A percentile compares a stretch with the other conserved stretches of the same genome.
Evolutionary conservation across 495 filamentous ascomycete genomes (phyloP).

Genomic region (Cercophora newfieldiana): DNA sequence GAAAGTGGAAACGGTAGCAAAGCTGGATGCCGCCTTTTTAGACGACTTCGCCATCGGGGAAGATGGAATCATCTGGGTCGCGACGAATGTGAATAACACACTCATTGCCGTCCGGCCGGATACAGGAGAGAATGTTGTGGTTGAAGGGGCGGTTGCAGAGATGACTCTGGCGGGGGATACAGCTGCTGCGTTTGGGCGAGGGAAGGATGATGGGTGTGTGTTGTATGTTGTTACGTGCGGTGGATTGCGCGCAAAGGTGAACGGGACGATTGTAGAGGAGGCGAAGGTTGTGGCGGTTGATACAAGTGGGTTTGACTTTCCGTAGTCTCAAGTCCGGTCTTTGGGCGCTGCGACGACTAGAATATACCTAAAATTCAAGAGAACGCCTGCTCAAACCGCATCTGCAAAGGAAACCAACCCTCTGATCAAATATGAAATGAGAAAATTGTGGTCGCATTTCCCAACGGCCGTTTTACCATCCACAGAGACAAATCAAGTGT

Average conservation of each 20-base stretch:
- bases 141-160: not conserved
- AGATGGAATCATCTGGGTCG: not conserved
- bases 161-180: conserved; percentile 1
- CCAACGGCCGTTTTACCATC: too few species aligned
- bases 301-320: conserved; percentile 7
- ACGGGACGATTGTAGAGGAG: not conserved
- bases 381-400: too few species aligned
- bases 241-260: not conserved
- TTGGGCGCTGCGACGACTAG: too few species aligned
- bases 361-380: too few species aligned
- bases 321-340: too few species aligned
- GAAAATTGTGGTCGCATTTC: too few species aligned
- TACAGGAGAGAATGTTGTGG: not conserved
- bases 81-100: conserved; percentile 3
- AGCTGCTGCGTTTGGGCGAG: conserved; percentile 4
- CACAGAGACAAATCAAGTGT: too few species aligned
- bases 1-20: not conserved
- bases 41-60: not conserved
- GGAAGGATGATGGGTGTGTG: not conserved
- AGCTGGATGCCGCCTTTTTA: not conserved
- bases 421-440: too few species aligned
- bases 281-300: conserved; percentile 14
- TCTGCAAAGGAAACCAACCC: too few species aligned
- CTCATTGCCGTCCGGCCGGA: not conserved
- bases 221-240: conserved; percentile 7